Percentiles rank a stretch among this genome's conserved stretches.
These are phyloP conservation scores for Hypoxylon sp. DNA, from an alignment of 2,329 filamentous ascomycete species.

Conservation along the genomic window DNA sequence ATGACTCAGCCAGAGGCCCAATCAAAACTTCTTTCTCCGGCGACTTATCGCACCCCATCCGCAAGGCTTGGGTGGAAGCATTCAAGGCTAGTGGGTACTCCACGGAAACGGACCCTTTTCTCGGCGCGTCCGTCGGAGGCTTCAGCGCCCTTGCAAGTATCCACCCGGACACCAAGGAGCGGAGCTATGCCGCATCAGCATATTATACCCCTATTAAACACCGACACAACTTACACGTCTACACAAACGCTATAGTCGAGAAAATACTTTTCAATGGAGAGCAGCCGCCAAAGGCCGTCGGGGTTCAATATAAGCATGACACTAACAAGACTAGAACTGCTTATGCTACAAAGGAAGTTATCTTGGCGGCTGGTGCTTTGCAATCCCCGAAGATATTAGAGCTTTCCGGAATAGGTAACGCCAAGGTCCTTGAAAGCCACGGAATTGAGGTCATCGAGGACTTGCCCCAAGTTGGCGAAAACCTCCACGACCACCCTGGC, in stretches of 20 bases:
- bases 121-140: constrained; percentile 16
- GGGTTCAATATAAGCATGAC: constrained; percentile 23
- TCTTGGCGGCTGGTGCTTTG: constrained; percentile 44
- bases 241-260: constrained; percentile 29
- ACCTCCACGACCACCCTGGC: constrained; percentile 39
- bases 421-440: constrained; percentile 40
- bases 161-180: constrained; percentile 26
- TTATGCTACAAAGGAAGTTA: constrained; percentile 42
- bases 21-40: constrained; percentile 29
- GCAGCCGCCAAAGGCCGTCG: constrained; percentile 17
- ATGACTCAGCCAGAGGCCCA: constrained; percentile 8
- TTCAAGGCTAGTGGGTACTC: constrained; percentile 13
- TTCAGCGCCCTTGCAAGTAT: constrained; percentile 30
- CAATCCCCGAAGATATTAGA: constrained; percentile 43
- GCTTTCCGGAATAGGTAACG: constrained; percentile 43
- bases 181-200: constrained; percentile 26
- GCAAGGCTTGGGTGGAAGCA: constrained; percentile 27
- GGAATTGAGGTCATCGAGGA: constrained; percentile 51
- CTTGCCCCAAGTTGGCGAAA: constrained; percentile 47
- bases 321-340: constrained; percentile 33
- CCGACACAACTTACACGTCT: constrained; percentile 25
- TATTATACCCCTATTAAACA: constrained; percentile 34
- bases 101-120: constrained; percentile 23
- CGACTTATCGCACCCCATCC: constrained; percentile 21
- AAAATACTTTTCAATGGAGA: constrained; percentile 30